Evolutionary conservation across 164 flowering plant genomes (phyloP), one percentile per base, ranked within the genome.

Genomic region (Litsea cubeba): DNA sequence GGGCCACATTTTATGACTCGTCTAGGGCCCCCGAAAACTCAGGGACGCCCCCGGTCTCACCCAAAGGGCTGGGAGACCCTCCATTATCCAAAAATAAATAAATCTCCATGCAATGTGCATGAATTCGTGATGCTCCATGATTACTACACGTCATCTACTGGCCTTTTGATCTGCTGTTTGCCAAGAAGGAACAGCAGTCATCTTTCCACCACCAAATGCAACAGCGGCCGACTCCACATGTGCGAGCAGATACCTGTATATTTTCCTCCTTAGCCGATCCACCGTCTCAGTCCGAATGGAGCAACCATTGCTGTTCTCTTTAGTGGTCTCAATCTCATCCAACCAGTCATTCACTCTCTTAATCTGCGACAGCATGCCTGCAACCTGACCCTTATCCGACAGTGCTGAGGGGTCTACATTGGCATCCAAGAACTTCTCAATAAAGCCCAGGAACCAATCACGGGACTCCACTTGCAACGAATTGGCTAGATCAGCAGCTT

Each of bases 201-300:
- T 23, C 28, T 67, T 65, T 30, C 89, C 86, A 64, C 86, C 79
- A 26, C 96, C 90, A 14, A 93, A 88, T 26, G 98, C 99, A 51
- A 95, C 90, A 1, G 99, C 98, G 32, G 99, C 98, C n/a, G 94
- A 90, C 71, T 96, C 99, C 6, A 96, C 98, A 62, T 96, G 97
- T 0, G 93, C 86, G 0, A 96, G 97, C 69, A 96, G 95, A 80
- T 96, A 92, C 74, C 92, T 97, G 40, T 95, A 95, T 30, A 95
- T 95, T 83, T 95, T 95, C 89, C 93, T 95, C 76, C 95, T 83
- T 68, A 96, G 79, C 82, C 90, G 75, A 35, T 94, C 98, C 1
- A 88, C 77, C 1, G 94, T 92, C 73, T 94, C 99, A 0, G 83
- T 65, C 3, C 89, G 78, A n/a, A 90, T 78, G 35, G 49, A 72